Evolutionary conservation across 2,329 filamentous ascomycete species (phyloP), one percentile per base, ranked within the genome.

Genomic region (Proliferodiscus dingleyae): DNA sequence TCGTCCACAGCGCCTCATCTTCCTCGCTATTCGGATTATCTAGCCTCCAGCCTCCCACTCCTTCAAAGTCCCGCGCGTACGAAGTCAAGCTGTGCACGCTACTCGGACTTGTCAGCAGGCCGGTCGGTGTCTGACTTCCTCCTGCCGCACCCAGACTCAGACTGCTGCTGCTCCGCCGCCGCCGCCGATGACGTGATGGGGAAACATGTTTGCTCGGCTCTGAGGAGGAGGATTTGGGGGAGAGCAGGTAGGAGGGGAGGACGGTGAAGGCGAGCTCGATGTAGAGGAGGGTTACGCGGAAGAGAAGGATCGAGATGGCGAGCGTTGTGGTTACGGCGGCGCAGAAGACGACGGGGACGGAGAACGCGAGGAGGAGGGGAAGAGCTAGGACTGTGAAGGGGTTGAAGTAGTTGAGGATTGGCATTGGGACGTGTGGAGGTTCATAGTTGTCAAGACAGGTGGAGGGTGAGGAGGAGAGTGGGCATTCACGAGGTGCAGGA

Each of bases 261-360:
- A 83, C 68, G 6, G 77, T 77, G 16, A 79, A 63, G 34, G 71
- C 74, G 41, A 86, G 69, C 57, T 85, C 80, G 49, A 83, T 65
- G 59, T 85, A 85, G 45, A 85, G 74, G 41, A 83, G 60, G 37
- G 75, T 67, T 19, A 82, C 74, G 19, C 81, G 74, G 51, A 83
- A 65, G 58, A 78, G 72, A 39, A 87, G 73, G 28, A 83, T 70
- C 29, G 75, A 69, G 52, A 83, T 77, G 30, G 83, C 80, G 38
- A 85, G 55, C 4, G 71, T 73, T 44, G 81, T 80, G 24, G 83
- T 86, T 52, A 85, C 66, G 51, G 73, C 75, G 42, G 83, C 83
- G 44, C 81, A 75, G 40, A 85, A 60, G 54, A 78, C 72, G 43
- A 86, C 71, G 7, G 83, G 82, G 10, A 85, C 66, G 18, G 80